These are phyloP conservation scores for Lichenothelia convexa DNA, from an alignment of 495 filamentous ascomycete species.

Conservation along the genomic window DNA sequence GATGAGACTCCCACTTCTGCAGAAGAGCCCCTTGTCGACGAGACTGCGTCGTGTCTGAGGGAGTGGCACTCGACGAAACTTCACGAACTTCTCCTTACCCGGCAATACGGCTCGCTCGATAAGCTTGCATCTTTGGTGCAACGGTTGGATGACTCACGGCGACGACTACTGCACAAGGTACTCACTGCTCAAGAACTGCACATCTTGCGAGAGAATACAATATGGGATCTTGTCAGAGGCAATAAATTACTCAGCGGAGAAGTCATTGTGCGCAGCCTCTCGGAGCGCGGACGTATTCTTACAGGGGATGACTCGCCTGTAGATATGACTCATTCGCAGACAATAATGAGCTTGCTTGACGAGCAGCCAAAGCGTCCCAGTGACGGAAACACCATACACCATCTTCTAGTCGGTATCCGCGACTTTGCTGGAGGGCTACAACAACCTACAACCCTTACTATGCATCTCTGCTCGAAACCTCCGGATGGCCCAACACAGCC, in stretches of 20 bases:
- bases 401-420: constrained; percentile 71
- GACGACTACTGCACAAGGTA: constrained; percentile 84
- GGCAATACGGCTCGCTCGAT: constrained; percentile 64
- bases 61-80: constrained; percentile 98
- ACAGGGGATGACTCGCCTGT: constrained; percentile 87
- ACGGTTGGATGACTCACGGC: constrained; percentile 59
- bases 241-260: constrained; percentile 87
- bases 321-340: constrained; percentile 78
- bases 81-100: constrained; percentile 72
- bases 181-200: constrained; percentile 70
- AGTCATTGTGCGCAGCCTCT: constrained; percentile 81
- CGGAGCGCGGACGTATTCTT: constrained; percentile 62
- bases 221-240: constrained; percentile 85
- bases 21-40: constrained; percentile 84
- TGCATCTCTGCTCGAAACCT: constrained; percentile 60
- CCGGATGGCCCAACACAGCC: constrained; percentile 40
- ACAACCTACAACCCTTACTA: constrained; percentile 52
- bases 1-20: constrained; percentile 83
- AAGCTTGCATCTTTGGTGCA: constrained; percentile 62
- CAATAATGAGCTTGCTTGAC: constrained; percentile 86
- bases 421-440: constrained; percentile 54
- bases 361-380: constrained; percentile 18
- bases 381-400: constrained; percentile 60
- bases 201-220: constrained; percentile 58
- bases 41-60: constrained; percentile 85